Evolutionary conservation across 352 stramenopile species (phyloP).

Genomic region (Peronospora farinosa): DNA sequence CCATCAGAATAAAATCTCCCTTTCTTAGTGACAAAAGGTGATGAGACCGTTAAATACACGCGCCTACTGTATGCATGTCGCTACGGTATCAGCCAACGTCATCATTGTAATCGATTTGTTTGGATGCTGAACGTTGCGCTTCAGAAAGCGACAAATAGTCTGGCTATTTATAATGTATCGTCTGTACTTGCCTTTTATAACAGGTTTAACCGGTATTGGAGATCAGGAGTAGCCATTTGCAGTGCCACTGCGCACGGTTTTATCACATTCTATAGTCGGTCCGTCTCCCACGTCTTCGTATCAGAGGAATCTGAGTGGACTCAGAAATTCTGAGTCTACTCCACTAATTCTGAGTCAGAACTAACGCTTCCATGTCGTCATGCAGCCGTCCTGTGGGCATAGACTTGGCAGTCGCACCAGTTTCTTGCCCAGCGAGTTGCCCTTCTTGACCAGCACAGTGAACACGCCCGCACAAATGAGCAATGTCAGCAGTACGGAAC

Average conservation of each 20-base stretch:
- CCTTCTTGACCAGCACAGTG: slow-evolving; percentile 69
- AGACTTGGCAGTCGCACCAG: slow-evolving; percentile 61
- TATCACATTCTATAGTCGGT: neutral
- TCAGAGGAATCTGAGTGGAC: no score
- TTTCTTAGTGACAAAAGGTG: no score
- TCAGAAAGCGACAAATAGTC: slow-evolving; percentile 4
- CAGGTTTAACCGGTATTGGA: no score
- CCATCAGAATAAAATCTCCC: no score
- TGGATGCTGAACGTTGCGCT: slow-evolving; percentile 26
- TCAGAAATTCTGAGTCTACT: no score
- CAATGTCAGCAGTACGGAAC: slow-evolving; percentile 47
- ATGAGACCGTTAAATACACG: no score
- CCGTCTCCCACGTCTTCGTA: neutral
- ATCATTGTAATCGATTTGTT: slow-evolving; percentile 20
- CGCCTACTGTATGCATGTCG: neutral
- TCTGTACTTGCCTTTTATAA: neutral
- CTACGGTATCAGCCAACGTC: neutral
- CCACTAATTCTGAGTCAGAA: neutral
- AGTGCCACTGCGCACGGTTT: no score
- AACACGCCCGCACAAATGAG: slow-evolving; percentile 45
- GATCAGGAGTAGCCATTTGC: no score
- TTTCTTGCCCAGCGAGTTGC: slow-evolving; percentile 53
- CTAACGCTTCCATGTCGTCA: slow-evolving; percentile 69
- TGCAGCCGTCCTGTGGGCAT: slow-evolving; percentile 67
- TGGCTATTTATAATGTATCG: neutral